Base-by-base conservation (phyloP, 2,329 filamentous ascomycete genomes). In the Cryphonectria parasitica region DNA sequence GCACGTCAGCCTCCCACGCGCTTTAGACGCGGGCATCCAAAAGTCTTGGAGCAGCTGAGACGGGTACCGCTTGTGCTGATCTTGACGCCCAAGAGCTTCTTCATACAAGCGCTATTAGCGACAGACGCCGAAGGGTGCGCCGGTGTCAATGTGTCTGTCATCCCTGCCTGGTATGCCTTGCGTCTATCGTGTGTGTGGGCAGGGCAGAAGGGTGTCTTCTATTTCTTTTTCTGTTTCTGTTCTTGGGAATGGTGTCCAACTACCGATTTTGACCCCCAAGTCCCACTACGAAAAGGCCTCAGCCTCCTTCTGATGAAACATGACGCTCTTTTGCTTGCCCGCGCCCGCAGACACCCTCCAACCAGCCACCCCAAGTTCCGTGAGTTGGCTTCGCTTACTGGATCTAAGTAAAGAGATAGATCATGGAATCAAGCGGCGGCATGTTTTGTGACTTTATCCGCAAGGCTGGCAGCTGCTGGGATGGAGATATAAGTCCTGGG, bases 1-100 rank as follows among this genome's bases (percentile, higher is more conserved):
- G 56, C 41, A 39, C 41, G 25, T 67, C 58, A 68, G 36, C 66
- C 56, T 68, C 66, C 66, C 52, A 25, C n/a, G 22, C 58, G 31
- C 56, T 17, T 19, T 41, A 49, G 54, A 34, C 28, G 39, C 54
- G n/a, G 36, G 15, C 25, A n/a, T 31, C 25, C 28, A 28, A 36
- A 58, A 34, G 39, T 13, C 17, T 49, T 13, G 25, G 65, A 28
- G 25, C 34, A 28, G 25, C 34, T 67, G 52, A 67, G 17, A 49
- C 19, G 28, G 25, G 25, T 43, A 19, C 61, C 28, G 19, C 39
- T 22, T 64, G 36, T 64, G 60, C 60, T 45, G 39, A 64, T 19
- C 61, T 28, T 41, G 39, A 39, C 61, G 39, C 34, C n/a, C 61
- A 28, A 17, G n/a, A 45, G 2, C 60, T 41, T 10, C n/a, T 22